Conservation (phyloP, 495 filamentous ascomycete species). For the Hypoxylon intermedium region DNA sequence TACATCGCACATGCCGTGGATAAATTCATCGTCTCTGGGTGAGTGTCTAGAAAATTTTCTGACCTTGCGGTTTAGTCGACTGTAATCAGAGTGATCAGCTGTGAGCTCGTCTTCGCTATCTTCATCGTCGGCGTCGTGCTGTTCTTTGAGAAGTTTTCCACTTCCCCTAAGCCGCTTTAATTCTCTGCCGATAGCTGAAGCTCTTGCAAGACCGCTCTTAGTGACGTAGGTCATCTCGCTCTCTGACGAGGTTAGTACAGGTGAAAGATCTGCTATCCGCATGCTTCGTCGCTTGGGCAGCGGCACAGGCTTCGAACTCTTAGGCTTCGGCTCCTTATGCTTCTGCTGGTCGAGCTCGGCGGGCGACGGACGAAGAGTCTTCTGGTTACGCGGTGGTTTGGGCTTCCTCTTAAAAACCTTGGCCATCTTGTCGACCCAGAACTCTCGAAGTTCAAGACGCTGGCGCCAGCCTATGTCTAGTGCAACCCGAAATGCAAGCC, state of each 20-base stretch:
- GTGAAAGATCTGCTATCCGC: constrained; percentile 34
- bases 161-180: constrained; percentile 23
- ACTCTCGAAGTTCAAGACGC: constrained; percentile 72
- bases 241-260: constrained; percentile 43
- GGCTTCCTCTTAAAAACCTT: constrained; percentile 68
- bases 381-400: constrained; percentile 55
- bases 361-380: constrained; percentile 42
- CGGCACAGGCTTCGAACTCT: not conserved
- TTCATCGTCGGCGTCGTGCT: constrained; percentile 40
- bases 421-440: constrained; percentile 70
- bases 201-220: constrained; percentile 17
- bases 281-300: constrained; percentile 29
- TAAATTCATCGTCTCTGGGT: constrained; percentile 40
- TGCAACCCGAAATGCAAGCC: constrained; percentile 72
- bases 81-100: constrained; percentile 13
- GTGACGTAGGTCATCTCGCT: constrained; percentile 22
- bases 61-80: constrained; percentile 17
- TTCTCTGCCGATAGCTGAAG: constrained; percentile 28
- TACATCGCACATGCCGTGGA: constrained; percentile 80
- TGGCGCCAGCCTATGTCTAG: constrained; percentile 80
- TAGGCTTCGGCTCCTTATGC: constrained; percentile 23
- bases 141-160: constrained; percentile 27
- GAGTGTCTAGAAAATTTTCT: constrained; percentile 9
- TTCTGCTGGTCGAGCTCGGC: constrained; percentile 6
- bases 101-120: constrained; percentile 41